Evolutionary conservation across 768 basidiomycete genomes (phyloP), one percentile per base, ranked within the genome.

Genomic region (Tulasnella sp.): DNA sequence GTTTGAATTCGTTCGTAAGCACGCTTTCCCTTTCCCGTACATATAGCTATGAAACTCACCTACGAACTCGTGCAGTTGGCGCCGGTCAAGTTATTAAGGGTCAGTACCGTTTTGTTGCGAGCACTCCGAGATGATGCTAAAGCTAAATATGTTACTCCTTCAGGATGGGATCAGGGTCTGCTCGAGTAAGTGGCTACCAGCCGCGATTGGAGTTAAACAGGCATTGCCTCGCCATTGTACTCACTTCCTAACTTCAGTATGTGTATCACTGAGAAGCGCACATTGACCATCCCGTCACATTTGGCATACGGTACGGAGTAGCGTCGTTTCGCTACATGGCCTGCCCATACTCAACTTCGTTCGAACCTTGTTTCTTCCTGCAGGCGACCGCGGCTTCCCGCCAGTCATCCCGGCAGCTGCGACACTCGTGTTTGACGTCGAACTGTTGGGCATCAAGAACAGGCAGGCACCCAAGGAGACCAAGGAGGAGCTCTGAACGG

Each of bases 221-320:
- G n/a, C n/a, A n/a, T n/a, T n/a, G n/a, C n/a, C n/a, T n/a, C n/a
- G n/a, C n/a, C n/a, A n/a, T n/a, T n/a, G n/a, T n/a, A n/a, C n/a
- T n/a, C n/a, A 9, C 34, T 27, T 54, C 19, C 17, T n/a, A 13
- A n/a, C 24, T 30, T n/a, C 42, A 67, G 85, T 56, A 92, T 95
- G 84, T 95, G 93, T 69, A 68, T 90, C 41, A 75, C 79, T 61
- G 93, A 96, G 75, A 92, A 89, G 76, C 85, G 93, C 45, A 88
- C 77, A 3, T 78, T 97, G 62, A 93, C 85, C 23, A 95, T 97
- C 62, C 93, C 93, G 13, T 68, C 89, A 4, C 62, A 74, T 51
- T 73, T 84, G 74, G 93, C 83, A 21, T 96, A 96, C 65, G 92
- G 93, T 92, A 59, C 60, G 86, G 76, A 4, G 10, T 24, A 47